Base-by-base conservation (phyloP, 2,329 filamentous ascomycete genomes). In the Alternaria ethzedia region DNA sequence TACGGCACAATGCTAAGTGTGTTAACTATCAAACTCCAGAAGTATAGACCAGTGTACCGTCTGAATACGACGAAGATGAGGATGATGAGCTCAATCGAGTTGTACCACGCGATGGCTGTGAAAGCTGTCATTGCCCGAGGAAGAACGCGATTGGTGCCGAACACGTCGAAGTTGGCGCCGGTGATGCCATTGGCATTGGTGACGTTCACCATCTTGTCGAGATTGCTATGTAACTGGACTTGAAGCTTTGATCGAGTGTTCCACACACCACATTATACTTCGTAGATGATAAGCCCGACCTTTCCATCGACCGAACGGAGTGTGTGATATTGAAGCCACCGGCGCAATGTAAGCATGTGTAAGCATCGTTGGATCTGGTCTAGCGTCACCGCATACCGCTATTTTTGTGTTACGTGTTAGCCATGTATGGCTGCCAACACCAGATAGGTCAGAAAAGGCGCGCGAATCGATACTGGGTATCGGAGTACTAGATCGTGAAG, bases 31-130 rank as follows among this genome's bases (percentile, higher is more conserved):
- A 70, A 25, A 32, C 59, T 63, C 59, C 63, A 71, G 25, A 66
- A 71, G 45, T 71, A 71, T n/a, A 68, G 44, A 8, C 69, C 65
- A n/a, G 59, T 51, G 41, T 50, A 55, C n/a, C 41, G 52, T 28
- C 64, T 69, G 56, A 74, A 74, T 13, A 63, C 58, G 10, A 57
- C 46, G 23, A 69, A 64, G 15, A 69, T 67, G 2, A 68, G 54
- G 25, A 71, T 45, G 3, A 58, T 55, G 13, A 74, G 49, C 58
- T 74, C 71, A n/a, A 68, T 47, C 15, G 63, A 62, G 32, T 72
- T 72, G 56, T 72, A 73, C 59, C 61, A 62, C 4, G 67, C 66
- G 20, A 72, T 66, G 9, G 61, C 61, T 2, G 61, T 54, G 20
- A 72, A 72, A 2, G 63, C 59, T 12, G 52, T 50, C 52, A 57